A percentile compares a stretch with the other conserved stretches of the same genome.
These are phyloP conservation scores for Xanthoconium stramineum DNA, from an alignment of 768 basidiomycete species.

Conservation along the genomic window DNA sequence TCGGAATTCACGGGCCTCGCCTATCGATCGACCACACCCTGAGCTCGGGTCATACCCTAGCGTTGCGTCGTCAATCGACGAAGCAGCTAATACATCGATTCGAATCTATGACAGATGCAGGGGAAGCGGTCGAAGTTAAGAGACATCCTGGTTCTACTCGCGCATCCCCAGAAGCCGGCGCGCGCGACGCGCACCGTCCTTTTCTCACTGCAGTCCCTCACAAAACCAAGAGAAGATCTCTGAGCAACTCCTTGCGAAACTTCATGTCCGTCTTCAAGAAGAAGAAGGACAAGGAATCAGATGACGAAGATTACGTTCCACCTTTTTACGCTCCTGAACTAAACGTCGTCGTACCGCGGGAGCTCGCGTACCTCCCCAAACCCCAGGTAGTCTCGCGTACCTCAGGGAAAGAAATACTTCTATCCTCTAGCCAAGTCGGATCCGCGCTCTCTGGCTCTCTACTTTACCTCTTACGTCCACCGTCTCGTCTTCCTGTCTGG, in stretches of 20 bases:
- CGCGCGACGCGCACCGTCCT: slow-evolving; percentile 12
- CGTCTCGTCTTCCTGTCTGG: slow-evolving; percentile 44
- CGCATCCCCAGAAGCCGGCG: slow-evolving; percentile 13
- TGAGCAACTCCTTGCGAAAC: slow-evolving; percentile 64
- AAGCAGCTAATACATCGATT: slow-evolving; percentile 53
- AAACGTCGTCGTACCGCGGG: neutral
- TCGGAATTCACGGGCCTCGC: neutral
- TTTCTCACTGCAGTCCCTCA: slow-evolving; percentile 21
- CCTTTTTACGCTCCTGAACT: slow-evolving; percentile 8
- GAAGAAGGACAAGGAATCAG: slow-evolving; percentile 29
- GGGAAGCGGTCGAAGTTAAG: slow-evolving; percentile 4
- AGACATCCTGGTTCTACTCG: slow-evolving; percentile 10
- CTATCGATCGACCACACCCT: slow-evolving; percentile 1
- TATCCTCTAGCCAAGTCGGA: neutral
- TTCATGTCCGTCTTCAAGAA: slow-evolving; percentile 63
- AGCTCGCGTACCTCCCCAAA: neutral
- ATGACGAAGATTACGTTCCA: slow-evolving; percentile 20
- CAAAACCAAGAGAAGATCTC: slow-evolving; percentile 47
- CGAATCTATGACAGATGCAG: slow-evolving; percentile 40
- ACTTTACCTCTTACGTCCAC: slow-evolving; percentile 44
- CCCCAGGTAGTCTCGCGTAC: slow-evolving; percentile 1
- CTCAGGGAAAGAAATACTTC: neutral
- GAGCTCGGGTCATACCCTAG: neutral
- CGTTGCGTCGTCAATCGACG: slow-evolving; percentile 38
- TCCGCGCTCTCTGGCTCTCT: slow-evolving; percentile 29